Evolutionary conservation across 2,329 filamentous ascomycete genomes (phyloP), one percentile per base, ranked within the genome.

Genomic region (Keithomyces neogunnii): DNA sequence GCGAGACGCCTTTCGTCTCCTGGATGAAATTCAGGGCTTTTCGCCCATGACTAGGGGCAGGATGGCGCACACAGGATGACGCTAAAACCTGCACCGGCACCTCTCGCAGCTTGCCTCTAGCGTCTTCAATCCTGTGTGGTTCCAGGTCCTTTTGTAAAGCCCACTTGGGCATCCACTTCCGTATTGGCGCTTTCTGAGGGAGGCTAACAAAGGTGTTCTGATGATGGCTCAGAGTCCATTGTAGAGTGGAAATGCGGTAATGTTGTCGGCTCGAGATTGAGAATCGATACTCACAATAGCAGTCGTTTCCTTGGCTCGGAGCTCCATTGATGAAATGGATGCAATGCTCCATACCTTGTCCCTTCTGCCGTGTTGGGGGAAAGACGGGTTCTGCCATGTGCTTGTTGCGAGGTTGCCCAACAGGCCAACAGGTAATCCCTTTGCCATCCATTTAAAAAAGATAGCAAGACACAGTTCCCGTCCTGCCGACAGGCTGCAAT

Each of bases 101-200:
- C 46, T 52, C 53, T 56, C 39, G 54, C 57, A 51, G 49, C 55
- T 53, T 50, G 53, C 54, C 46, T 52, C 53, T 61, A 60, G 59
- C 58, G 58, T 50, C 51, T 47, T 42, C 45, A 49, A 48, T 50
- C 46, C 49, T 51, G 50, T 48, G 49, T 51, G 51, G 49, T 47
- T 45, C 49, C 51, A 55, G 58, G 58, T 58, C 50, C 59, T 60
- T 61, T 61, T 61, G 58, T 52, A 59, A 57, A 55, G 51, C 52
- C 57, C 59, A 58, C 57, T 54, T 40, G 48, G 48, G 38, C 49
- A 54, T 47, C 53, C 53, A 55, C 53, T 52, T 19, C 48, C 44
- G 36, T 35, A 32, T 38, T 30, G 51, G 49, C 44, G 45, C 45
- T 45, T 19, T 53, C 47, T 51, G 33, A 30, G 33, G 30, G 30